Percentiles rank a stretch among this genome's conserved stretches.
phyloP scores from a whole-genome alignment of 345 rosid species.

The Fremontodendron californicum region DNA sequence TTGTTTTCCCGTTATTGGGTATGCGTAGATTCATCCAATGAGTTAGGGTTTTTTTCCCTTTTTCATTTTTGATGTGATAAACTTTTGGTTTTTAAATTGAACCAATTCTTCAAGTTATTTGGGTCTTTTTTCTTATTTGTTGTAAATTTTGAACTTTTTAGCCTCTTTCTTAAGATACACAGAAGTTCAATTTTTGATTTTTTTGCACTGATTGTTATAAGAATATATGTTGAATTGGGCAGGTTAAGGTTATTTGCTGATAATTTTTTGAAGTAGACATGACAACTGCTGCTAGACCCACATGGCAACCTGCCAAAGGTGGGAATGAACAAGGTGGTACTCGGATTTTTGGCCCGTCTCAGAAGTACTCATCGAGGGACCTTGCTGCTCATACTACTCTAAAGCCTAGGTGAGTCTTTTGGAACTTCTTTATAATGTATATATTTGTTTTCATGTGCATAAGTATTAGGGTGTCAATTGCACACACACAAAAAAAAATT shows the following conservation, averaged over 20 bases:
- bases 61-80: not conserved
- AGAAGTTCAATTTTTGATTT: not conserved
- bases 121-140: not conserved
- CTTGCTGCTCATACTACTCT: constrained; percentile 82
- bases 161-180: not conserved
- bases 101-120: not conserved
- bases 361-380: constrained; percentile 95
- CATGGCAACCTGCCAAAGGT: constrained; percentile 99
- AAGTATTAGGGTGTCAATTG: not conserved
- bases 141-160: not conserved
- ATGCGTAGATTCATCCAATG: not conserved
- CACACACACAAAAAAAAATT: not conserved
- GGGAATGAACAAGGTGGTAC: constrained; percentile 98
- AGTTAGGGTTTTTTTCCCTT: not conserved
- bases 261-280: constrained; percentile 25
- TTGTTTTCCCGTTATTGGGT: not conserved
- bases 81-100: not conserved
- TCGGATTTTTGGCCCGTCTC: constrained; percentile 94
- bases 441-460: not conserved
- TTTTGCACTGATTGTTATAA: not conserved
- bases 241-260: not conserved
- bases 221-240: not conserved
- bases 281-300: constrained; percentile 98
- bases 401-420: constrained; percentile 64
- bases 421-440: not conserved